phyloP scores from a whole-genome alignment of 2,329 filamentous ascomycete species.

The Lachnellula cervina region DNA sequence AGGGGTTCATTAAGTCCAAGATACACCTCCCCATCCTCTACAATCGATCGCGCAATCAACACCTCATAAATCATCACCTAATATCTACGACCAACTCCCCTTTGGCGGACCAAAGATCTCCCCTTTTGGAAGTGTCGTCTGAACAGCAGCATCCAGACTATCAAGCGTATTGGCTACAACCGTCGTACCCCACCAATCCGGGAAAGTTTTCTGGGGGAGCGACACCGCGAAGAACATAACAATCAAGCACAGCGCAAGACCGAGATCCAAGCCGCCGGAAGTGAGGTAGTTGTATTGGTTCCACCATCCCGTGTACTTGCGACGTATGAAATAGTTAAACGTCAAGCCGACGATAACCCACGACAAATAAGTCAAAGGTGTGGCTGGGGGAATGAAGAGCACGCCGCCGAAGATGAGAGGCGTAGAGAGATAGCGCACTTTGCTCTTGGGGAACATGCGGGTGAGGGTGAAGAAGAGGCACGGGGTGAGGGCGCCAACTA shows the following conservation, averaged over 20 bases:
- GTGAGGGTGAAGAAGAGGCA: constrained; percentile 53
- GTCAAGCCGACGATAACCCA: constrained; percentile 59
- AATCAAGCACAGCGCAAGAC: constrained; percentile 60
- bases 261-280: constrained; percentile 65
- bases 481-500: constrained; percentile 59
- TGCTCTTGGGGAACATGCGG: constrained; percentile 54
- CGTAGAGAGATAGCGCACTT: constrained; percentile 61
- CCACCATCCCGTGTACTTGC: constrained; percentile 68
- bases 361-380: constrained; percentile 64
- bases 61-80: neutral
- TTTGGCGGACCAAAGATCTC: constrained; percentile 16
- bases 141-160: constrained; percentile 8
- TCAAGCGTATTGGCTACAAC: constrained; percentile 16
- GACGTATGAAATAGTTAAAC: constrained; percentile 65
- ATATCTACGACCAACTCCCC: constrained; percentile 7
- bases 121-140: constrained; percentile 4
- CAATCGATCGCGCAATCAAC: neutral
- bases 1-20: neutral
- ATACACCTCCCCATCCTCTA: neutral
- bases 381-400: constrained; percentile 62
- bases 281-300: constrained; percentile 73
- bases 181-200: constrained; percentile 51
- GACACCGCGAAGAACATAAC: constrained; percentile 66
- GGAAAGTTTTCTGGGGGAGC: constrained; percentile 45
- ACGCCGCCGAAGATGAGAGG: constrained; percentile 65